phyloP scores from a whole-genome alignment of 495 filamentous ascomycete species.

The Trichoderma gamsii region DNA sequence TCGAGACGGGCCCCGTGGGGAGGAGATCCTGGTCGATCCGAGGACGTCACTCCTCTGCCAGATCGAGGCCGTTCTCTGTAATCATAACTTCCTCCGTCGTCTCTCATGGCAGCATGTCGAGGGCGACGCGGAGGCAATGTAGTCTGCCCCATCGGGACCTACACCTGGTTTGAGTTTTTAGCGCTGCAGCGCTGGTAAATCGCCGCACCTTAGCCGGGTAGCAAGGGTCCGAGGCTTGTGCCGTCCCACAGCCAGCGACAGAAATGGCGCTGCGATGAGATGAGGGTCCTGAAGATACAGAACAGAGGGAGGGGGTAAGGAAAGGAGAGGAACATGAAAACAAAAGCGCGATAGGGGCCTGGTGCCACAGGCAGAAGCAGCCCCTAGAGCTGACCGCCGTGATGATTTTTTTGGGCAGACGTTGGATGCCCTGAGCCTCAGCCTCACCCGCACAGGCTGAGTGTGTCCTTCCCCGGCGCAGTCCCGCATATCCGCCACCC shows the following conservation, averaged over 20 bases:
- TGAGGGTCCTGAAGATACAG: neutral
- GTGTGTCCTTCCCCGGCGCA: constrained; percentile 1
- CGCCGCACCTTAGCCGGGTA: constrained; percentile 16
- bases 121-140: constrained; percentile 12
- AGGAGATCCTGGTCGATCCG: constrained; percentile 19
- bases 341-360: neutral
- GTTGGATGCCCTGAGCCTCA: constrained; percentile 7
- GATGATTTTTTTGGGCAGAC: neutral
- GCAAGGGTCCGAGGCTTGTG: neutral
- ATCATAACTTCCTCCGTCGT: constrained; percentile 16
- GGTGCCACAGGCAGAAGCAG: neutral
- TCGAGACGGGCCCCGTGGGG: constrained; percentile 16
- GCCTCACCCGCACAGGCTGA: neutral
- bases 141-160: constrained; percentile 5
- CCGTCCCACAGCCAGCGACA: constrained; percentile 7
- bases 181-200: constrained; percentile 13
- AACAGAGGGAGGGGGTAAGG: neutral
- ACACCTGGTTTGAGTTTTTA: constrained; percentile 18
- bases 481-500: constrained; percentile 5
- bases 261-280: neutral
- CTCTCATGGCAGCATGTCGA: constrained; percentile 17
- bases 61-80: constrained; percentile 15
- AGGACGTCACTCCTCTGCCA: constrained; percentile 16
- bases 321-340: neutral
- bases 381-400: constrained; percentile 2